Evolutionary conservation across 1,284 basidiomycete genomes (phyloP).

Genomic region (Ceratobasidium papillatum): DNA sequence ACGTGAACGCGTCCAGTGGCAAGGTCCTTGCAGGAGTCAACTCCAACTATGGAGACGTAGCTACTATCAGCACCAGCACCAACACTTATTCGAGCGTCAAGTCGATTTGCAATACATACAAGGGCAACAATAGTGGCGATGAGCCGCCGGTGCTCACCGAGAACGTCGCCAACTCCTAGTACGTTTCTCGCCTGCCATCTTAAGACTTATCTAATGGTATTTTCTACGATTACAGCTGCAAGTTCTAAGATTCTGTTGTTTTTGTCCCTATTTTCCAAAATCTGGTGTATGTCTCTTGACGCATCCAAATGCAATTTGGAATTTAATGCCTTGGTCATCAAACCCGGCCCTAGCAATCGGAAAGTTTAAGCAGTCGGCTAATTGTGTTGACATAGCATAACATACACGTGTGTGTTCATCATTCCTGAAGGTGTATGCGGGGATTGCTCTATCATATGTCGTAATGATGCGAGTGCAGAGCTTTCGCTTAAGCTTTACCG

Average conservation of each 20-base stretch:
- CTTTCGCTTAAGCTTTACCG: too few species aligned
- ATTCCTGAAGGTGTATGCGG: too few species aligned
- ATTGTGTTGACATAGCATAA: neutral
- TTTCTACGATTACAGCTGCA: neutral
- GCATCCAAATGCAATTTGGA: neutral
- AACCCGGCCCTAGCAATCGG: neutral
- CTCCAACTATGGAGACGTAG: constrained; percentile 41
- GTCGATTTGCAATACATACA: constrained; percentile 32
- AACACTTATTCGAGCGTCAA: constrained; percentile 14
- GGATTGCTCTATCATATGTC: too few species aligned
- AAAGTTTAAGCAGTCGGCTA: neutral
- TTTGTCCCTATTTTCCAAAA: neutral
- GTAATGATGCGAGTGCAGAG: too few species aligned
- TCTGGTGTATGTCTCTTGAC: neutral
- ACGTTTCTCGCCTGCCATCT: neutral
- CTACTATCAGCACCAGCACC: constrained; percentile 36
- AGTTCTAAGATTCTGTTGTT: neutral
- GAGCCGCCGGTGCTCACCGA: constrained; percentile 31
- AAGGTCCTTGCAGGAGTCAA: constrained; percentile 40
- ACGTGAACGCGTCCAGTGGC: constrained; percentile 33
- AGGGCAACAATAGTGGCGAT: constrained; percentile 38
- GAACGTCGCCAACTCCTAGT: constrained; percentile 34
- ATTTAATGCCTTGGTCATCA: neutral
- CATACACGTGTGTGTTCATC: too few species aligned
- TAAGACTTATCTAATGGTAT: neutral